These are phyloP conservation scores for Selenicereus undatus DNA, from an alignment of 148 eudicot genomes.

Conservation along the genomic window DNA sequence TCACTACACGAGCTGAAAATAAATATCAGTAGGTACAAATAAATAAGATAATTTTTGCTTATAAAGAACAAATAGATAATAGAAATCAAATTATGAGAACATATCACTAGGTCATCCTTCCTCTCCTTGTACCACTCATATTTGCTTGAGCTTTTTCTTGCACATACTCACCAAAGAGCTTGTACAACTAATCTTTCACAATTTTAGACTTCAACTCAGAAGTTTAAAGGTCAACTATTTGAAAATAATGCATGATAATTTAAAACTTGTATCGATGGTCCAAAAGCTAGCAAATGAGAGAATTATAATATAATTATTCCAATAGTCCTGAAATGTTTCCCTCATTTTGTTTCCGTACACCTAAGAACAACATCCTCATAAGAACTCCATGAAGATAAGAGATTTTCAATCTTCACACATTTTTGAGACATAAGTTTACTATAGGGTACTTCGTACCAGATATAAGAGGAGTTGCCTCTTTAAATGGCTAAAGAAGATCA, in stretches of 20 bases:
- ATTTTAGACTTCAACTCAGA: neutral
- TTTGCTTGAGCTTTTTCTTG: too few relatives aligned
- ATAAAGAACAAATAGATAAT: too few relatives aligned
- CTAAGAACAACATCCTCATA: neutral
- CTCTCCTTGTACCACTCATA: too few relatives aligned
- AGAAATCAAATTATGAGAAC: neutral
- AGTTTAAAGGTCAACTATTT: neutral
- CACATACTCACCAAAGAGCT: too few relatives aligned
- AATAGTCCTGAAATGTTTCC: conserved; percentile 3
- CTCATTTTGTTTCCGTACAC: neutral
- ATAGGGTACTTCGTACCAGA: too few relatives aligned
- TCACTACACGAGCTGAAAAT: too few relatives aligned
- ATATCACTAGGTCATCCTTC: neutral
- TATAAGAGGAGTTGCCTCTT: too few relatives aligned
- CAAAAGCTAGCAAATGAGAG: neutral
- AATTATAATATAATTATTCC: conserved; percentile 1
- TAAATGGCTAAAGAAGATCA: too few relatives aligned
- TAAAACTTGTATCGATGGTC: conserved; percentile 1
- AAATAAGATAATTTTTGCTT: too few relatives aligned
- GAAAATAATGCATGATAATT: neutral
- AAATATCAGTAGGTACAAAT: too few relatives aligned
- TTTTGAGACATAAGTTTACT: neutral
- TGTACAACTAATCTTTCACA: too few relatives aligned
- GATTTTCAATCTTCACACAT: neutral
- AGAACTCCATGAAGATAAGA: too few relatives aligned